Evolutionary conservation across 192 early-diverging fungal genomes (phyloP).

Genomic region (Powellomyces hirtus): DNA sequence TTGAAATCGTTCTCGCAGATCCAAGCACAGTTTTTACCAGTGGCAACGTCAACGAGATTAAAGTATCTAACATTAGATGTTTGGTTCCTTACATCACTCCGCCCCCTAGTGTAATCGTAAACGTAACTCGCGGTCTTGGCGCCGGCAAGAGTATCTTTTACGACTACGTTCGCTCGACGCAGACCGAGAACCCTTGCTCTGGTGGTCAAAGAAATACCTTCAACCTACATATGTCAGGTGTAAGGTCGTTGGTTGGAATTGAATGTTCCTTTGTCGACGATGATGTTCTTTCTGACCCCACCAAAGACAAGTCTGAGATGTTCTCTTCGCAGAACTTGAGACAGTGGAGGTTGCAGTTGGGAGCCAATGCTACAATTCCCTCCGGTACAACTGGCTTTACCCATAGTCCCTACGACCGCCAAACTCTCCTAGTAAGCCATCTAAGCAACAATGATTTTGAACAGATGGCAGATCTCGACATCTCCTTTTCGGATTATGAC

Average conservation of each 20-base stretch:
- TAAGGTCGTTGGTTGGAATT: conserved; percentile 8
- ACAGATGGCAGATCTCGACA: neutral
- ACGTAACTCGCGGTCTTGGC: neutral
- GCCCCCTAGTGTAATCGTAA: neutral
- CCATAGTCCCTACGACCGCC: neutral
- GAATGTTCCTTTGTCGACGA: conserved; percentile 3
- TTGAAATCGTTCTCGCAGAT: conserved; percentile 1
- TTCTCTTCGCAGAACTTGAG: conserved; percentile 1
- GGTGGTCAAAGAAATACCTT: conserved; percentile 10
- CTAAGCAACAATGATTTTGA: neutral
- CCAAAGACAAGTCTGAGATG: conserved; percentile 10
- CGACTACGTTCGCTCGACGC: neutral
- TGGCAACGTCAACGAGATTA: neutral
- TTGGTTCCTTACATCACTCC: neutral
- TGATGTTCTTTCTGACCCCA: neutral
- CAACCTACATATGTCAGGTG: conserved; percentile 7
- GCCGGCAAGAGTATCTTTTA: conserved; percentile 14
- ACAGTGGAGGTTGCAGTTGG: conserved; percentile 2
- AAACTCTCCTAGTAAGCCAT: conserved; percentile 1
- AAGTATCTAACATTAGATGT: neutral
- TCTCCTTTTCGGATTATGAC: conserved; percentile 10
- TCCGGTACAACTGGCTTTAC: conserved; percentile 6
- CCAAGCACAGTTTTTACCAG: neutral
- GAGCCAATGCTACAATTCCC: neutral
- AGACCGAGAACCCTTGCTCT: neutral